Evolutionary conservation across 1,284 basidiomycete genomes (phyloP), one percentile per base, ranked within the genome.

Genomic region (Pterula multifida): DNA sequence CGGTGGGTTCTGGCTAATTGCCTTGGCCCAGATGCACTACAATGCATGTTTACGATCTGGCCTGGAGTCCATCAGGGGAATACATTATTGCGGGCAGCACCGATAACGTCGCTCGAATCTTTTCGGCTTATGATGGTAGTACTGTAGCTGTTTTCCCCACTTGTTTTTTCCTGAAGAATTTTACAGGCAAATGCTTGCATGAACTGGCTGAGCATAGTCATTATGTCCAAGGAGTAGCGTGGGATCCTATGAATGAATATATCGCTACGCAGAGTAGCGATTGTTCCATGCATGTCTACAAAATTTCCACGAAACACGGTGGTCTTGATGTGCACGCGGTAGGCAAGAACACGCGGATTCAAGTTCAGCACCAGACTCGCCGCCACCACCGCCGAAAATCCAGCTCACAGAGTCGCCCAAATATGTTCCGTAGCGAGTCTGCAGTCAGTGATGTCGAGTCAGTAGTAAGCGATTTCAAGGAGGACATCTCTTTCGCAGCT

Each of bases 1-100:
- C 44, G 35, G 26, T 45, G 49, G 13, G 15, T 39, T 24, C 36
- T 17, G 23, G 4, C 19, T 46, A 26, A 48, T 50, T 46, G 32
- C 36, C 42, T 44, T 36, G 19, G 13, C 48, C 3, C 54, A 87
- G 85, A 48, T 85, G 82, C 58, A 90, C 89, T 1, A 83, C 81
- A 12, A 91, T 92, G 77, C 93, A 98, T 65, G 91, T 98, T 11
- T 98, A 98, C 64, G 95, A 98, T 64, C 72, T 98, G 45, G 90
- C 93, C 0, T 98, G 95, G 95, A 93, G 90, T 55, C 96, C 96
- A 0, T 85, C 88, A 22, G 92, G 94, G 45, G 90, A 95, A 58
- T 94, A 90, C 56, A 78, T 99, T 53, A 79, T 98, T 48, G 86
- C 92, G 12, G 95, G 95, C 6, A 94, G 91, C 59, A 98, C 95